Conservation (phyloP, 108 stramenopile species). For the Nitzschia putrida region DNA sequence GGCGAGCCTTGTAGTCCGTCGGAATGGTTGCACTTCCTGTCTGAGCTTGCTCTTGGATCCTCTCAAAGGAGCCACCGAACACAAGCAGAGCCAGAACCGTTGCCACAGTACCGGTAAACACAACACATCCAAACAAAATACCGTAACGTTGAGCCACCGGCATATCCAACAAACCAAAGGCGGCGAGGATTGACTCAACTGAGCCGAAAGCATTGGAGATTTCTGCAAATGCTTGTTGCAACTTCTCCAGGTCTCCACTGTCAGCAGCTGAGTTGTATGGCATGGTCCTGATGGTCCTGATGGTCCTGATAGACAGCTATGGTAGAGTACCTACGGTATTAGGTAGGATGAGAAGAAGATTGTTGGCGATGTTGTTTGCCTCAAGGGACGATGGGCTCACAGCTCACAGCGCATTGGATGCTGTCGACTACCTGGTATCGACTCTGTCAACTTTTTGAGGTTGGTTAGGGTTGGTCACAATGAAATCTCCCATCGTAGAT, state of each 20-base stretch:
- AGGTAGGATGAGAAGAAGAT: too few species aligned
- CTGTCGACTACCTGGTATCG: too few species aligned
- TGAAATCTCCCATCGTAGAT: too few species aligned
- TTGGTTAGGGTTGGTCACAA: too few species aligned
- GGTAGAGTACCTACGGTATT: too few species aligned
- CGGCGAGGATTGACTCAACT: constrained; percentile 59
- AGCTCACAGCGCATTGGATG: too few species aligned
- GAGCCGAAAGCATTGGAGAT: constrained; percentile 44
- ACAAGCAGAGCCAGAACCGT: constrained; percentile 64
- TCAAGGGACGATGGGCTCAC: too few species aligned
- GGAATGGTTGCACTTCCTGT: constrained; percentile 56
- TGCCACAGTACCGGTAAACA: constrained; percentile 64
- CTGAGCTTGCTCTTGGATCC: constrained; percentile 67
- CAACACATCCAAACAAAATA: constrained; percentile 74
- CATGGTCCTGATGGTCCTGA: constrained; percentile 25
- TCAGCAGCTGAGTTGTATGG: constrained; percentile 31
- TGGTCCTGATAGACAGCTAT: too few species aligned
- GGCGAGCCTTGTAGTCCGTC: constrained; percentile 52
- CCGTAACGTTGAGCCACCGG: constrained; percentile 81
- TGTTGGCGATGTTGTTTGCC: too few species aligned
- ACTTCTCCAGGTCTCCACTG: constrained; percentile 32
- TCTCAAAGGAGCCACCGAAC: constrained; percentile 73
- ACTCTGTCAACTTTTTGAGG: too few species aligned
- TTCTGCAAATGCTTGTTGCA: constrained; percentile 37
- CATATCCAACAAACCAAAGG: constrained; percentile 69